Evolutionary conservation across 768 basidiomycete genomes (phyloP).

Genomic region (Sutorius australiensis): DNA sequence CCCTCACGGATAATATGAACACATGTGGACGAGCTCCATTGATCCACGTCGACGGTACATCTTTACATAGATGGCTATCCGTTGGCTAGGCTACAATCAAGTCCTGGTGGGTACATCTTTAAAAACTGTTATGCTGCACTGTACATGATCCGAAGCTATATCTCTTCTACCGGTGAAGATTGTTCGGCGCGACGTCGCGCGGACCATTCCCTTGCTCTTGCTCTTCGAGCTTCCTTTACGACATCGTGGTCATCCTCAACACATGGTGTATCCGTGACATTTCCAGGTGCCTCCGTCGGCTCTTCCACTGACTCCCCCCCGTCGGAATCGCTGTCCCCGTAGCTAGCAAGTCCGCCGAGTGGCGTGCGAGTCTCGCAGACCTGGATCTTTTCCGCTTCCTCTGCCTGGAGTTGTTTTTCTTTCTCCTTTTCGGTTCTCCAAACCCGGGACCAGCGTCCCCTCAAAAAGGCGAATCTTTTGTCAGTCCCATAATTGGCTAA

Average conservation of each 20-base stretch:
- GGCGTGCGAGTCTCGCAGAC: slow-evolving; percentile 14
- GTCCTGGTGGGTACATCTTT: background rate
- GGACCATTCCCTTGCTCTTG: slow-evolving; percentile 56
- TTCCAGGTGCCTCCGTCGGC: slow-evolving; percentile 3
- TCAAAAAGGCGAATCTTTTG: slow-evolving; percentile 74
- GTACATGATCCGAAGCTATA: background rate
- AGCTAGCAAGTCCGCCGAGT: slow-evolving; percentile 55
- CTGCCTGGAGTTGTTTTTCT: slow-evolving; percentile 28
- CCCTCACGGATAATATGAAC: no score
- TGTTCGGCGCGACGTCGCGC: slow-evolving; percentile 41
- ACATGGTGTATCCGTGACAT: background rate
- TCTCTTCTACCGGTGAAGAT: slow-evolving; percentile 6
- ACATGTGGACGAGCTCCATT: no score
- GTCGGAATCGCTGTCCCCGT: slow-evolving; percentile 55
- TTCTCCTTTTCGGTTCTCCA: slow-evolving; percentile 60
- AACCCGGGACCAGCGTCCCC: slow-evolving; percentile 64
- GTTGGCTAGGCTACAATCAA: no score
- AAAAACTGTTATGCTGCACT: background rate
- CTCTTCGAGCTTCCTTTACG: slow-evolving; percentile 45
- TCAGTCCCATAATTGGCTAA: slow-evolving; percentile 82
- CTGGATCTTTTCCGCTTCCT: slow-evolving; percentile 25
- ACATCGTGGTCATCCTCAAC: slow-evolving; percentile 12
- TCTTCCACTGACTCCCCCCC: slow-evolving; percentile 29
- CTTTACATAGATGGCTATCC: background rate
- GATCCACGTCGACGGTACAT: background rate